These are phyloP conservation scores for Fagus crenata DNA, from an alignment of 306 rosid species.

Conservation along the genomic window DNA sequence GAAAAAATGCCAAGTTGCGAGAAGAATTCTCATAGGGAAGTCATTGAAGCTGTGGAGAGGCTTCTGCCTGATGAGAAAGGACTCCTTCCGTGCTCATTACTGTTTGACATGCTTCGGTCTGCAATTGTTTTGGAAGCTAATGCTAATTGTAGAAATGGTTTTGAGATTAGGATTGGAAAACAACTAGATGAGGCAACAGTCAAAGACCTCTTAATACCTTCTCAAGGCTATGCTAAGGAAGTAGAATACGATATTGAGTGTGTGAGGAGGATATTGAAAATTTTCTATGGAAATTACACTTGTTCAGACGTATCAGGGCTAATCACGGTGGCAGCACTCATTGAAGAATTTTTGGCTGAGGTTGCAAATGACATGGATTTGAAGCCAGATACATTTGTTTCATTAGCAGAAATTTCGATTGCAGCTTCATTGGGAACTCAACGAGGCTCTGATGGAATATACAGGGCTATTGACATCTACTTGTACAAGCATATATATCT, in stretches of 20 bases:
- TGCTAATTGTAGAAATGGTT: slow-evolving; percentile 40
- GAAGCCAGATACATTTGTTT: slow-evolving; percentile 34
- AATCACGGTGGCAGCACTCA: slow-evolving; percentile 42
- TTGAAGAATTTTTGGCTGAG: slow-evolving; percentile 46
- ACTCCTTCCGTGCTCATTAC: slow-evolving; percentile 33
- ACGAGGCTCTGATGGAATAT: slow-evolving; percentile 45
- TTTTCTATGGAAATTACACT: slow-evolving; percentile 35
- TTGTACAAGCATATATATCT: slow-evolving; percentile 41
- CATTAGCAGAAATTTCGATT: slow-evolving; percentile 45
- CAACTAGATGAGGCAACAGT: slow-evolving; percentile 51
- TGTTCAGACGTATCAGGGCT: slow-evolving; percentile 33
- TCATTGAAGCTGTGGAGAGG: slow-evolving; percentile 57
- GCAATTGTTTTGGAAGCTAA: slow-evolving; percentile 36
- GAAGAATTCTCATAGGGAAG: slow-evolving; percentile 41
- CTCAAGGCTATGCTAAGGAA: slow-evolving; percentile 35
- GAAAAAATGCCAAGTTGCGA: slow-evolving; percentile 21
- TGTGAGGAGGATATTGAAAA: slow-evolving; percentile 40
- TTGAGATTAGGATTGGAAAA: slow-evolving; percentile 50
- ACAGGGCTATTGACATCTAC: slow-evolving; percentile 47
- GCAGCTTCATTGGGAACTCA: slow-evolving; percentile 43
- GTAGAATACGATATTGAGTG: slow-evolving; percentile 39
- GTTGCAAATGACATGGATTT: slow-evolving; percentile 41
- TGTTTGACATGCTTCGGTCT: slow-evolving; percentile 41
- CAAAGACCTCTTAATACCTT: slow-evolving; percentile 43
- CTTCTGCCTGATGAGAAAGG: slow-evolving; percentile 43